Percentiles rank a stretch among this genome's conserved stretches.
phyloP scores from a whole-genome alignment of 352 stramenopile genomes.

The Pythium scleroteichum region DNA sequence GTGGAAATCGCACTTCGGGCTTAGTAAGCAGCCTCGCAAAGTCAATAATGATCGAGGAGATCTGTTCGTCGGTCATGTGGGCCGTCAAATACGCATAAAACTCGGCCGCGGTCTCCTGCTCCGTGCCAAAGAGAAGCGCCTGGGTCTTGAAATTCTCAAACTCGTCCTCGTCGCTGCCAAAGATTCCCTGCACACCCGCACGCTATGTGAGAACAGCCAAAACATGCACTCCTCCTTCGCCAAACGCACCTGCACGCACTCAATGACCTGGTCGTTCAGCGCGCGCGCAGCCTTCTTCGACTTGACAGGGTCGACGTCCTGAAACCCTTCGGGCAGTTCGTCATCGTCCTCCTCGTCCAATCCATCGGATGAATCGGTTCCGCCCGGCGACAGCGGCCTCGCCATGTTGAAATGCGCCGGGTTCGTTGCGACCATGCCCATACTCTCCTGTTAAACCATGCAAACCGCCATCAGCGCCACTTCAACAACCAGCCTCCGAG shows the following conservation, averaged over 20 bases:
- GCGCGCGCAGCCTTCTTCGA: constrained; percentile 70
- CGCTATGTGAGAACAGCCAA: neutral
- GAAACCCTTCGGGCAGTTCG: constrained; percentile 45
- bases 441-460: constrained; percentile 48
- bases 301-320: constrained; percentile 78
- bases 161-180: constrained; percentile 54
- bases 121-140: constrained; percentile 73
- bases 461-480: neutral
- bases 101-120: constrained; percentile 51
- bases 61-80: constrained; percentile 49
- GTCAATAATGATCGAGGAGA: constrained; percentile 76
- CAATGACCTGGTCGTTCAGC: constrained; percentile 80
- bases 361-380: constrained; percentile 35
- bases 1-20: constrained; percentile 51
- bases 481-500: neutral
- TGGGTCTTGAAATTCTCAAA: constrained; percentile 82
- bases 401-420: constrained; percentile 44
- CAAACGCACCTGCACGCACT: constrained; percentile 46
- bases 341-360: constrained; percentile 60
- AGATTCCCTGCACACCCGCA: constrained; percentile 9
- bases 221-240: neutral
- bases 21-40: constrained; percentile 78
- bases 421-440: constrained; percentile 46
- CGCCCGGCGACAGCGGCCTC: constrained; percentile 15
- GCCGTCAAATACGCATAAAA: constrained; percentile 74